Percentiles rank a stretch among this genome's conserved stretches.
These are phyloP conservation scores for Globisporangium sylvaticum DNA, from an alignment of 352 stramenopile genomes.

Conservation along the genomic window DNA sequence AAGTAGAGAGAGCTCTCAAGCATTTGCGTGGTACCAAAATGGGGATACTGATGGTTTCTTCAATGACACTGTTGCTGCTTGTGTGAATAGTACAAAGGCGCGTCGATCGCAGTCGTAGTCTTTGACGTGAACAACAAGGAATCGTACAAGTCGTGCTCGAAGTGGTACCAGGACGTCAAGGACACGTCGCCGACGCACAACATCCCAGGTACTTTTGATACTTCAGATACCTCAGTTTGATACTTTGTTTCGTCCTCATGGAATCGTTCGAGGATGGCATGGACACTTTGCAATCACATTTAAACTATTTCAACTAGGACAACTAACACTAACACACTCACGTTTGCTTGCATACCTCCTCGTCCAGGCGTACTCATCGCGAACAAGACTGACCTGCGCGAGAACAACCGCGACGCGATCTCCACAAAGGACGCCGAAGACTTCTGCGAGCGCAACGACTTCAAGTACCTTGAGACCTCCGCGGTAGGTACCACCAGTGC, in stretches of 20 bases:
- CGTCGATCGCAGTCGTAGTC: conserved; percentile 72
- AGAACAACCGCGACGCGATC: conserved; percentile 75
- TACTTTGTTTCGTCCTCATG: background rate
- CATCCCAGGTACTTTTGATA: conserved; percentile 43
- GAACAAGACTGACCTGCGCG: conserved; percentile 77
- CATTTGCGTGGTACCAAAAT: background rate
- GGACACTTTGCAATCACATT: background rate
- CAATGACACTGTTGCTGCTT: background rate
- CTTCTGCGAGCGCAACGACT: conserved; percentile 64
- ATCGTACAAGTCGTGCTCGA: conserved; percentile 79
- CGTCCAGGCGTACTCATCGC: conserved; percentile 63
- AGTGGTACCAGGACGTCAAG: conserved; percentile 81
- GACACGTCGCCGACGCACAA: conserved; percentile 72
- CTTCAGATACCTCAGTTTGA: background rate
- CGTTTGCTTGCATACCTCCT: too few relatives aligned
- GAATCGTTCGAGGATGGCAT: background rate
- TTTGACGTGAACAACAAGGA: conserved; percentile 87
- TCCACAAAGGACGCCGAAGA: conserved; percentile 66
- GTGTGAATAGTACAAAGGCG: conserved; percentile 56
- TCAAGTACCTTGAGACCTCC: conserved; percentile 84
- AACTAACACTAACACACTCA: background rate
- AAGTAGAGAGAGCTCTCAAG: conserved; percentile 8
- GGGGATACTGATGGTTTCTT: too few relatives aligned
- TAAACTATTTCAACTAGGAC: background rate
- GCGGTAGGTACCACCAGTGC: conserved; percentile 33